A percentile compares a stretch with the other conserved stretches of the same genome.
Conservation (phyloP, 2,329 filamentous ascomycete species). For the Aaosphaeria arxii region DNA sequence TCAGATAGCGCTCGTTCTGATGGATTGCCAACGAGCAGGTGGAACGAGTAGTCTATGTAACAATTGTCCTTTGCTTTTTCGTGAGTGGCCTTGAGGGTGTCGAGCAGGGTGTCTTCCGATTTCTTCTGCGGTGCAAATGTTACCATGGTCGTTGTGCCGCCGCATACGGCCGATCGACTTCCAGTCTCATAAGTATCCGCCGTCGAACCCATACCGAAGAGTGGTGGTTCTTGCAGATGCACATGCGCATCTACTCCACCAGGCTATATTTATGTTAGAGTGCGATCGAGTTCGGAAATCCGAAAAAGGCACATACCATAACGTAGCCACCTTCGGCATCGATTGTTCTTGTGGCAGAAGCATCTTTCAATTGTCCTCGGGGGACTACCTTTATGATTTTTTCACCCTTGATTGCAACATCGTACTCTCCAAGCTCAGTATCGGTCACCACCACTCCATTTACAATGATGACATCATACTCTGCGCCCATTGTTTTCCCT, state of each 20-base stretch:
- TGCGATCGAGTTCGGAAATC: neutral
- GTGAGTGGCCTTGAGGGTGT: constrained; percentile 43
- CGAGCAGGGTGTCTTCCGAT: constrained; percentile 43
- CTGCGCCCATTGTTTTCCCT: constrained; percentile 8
- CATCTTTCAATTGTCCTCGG: constrained; percentile 28
- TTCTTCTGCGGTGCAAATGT: constrained; percentile 49
- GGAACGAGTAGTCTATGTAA: constrained; percentile 49
- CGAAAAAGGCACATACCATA: constrained; percentile 20
- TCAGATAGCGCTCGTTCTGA: constrained; percentile 31
- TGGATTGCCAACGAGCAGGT: constrained; percentile 39
- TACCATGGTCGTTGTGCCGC: constrained; percentile 50
- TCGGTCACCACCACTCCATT: constrained; percentile 45
- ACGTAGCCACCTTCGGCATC: constrained; percentile 47
- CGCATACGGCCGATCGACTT: constrained; percentile 46
- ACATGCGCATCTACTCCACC: constrained; percentile 49
- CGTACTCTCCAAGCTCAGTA: constrained; percentile 35
- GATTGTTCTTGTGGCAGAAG: constrained; percentile 31
- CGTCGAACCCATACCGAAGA: constrained; percentile 43
- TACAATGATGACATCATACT: constrained; percentile 40
- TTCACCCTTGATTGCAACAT: constrained; percentile 44
- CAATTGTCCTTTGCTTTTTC: constrained; percentile 42
- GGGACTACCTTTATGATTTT: constrained; percentile 37
- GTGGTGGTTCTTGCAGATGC: constrained; percentile 44
- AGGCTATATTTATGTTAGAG: constrained; percentile 8
- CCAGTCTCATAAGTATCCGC: constrained; percentile 41